Percentiles rank a stretch among this genome's conserved stretches.
phyloP scores from a whole-genome alignment of 768 basidiomycete genomes.

The Lactifluus echinatus region DNA sequence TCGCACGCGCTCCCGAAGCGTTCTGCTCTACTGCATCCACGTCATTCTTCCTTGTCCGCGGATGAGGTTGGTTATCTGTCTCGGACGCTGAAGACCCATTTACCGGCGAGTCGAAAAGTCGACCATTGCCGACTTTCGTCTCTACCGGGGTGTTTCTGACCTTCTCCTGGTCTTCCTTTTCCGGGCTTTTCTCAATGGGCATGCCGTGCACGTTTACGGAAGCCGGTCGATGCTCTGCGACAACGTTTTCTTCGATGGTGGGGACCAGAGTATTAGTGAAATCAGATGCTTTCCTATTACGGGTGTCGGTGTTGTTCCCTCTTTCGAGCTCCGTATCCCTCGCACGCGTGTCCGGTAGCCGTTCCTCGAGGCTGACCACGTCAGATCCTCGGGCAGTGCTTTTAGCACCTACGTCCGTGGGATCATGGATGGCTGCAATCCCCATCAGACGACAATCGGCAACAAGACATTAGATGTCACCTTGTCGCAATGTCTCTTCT shows the following conservation, averaged over 20 bases:
- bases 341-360: slow-evolving; percentile 30
- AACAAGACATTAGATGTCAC: slow-evolving; percentile 28
- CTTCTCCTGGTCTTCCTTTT: neutral
- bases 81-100: slow-evolving; percentile 37
- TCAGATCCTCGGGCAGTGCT: slow-evolving; percentile 31
- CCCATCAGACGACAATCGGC: slow-evolving; percentile 3
- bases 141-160: slow-evolving; percentile 24
- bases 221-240: slow-evolving; percentile 33
- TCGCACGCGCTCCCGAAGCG: slow-evolving; percentile 41
- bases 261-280: slow-evolving; percentile 59
- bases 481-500: slow-evolving; percentile 31
- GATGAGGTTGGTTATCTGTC: slow-evolving; percentile 38
- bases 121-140: slow-evolving; percentile 34
- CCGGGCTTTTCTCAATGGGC: slow-evolving; percentile 2
- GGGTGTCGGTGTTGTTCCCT: slow-evolving; percentile 45
- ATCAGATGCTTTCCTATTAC: slow-evolving; percentile 41
- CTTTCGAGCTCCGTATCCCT: slow-evolving; percentile 41
- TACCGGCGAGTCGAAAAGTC: slow-evolving; percentile 47
- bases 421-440: slow-evolving; percentile 33
- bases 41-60: slow-evolving; percentile 37
- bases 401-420: slow-evolving; percentile 32
- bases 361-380: slow-evolving; percentile 37
- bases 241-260: slow-evolving; percentile 58
- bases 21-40: slow-evolving; percentile 41
- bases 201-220: slow-evolving; percentile 6